A percentile compares a stretch with the other conserved stretches of the same genome.
Conservation (phyloP, 2,329 filamentous ascomycete species). For the Dothistroma pini region DNA sequence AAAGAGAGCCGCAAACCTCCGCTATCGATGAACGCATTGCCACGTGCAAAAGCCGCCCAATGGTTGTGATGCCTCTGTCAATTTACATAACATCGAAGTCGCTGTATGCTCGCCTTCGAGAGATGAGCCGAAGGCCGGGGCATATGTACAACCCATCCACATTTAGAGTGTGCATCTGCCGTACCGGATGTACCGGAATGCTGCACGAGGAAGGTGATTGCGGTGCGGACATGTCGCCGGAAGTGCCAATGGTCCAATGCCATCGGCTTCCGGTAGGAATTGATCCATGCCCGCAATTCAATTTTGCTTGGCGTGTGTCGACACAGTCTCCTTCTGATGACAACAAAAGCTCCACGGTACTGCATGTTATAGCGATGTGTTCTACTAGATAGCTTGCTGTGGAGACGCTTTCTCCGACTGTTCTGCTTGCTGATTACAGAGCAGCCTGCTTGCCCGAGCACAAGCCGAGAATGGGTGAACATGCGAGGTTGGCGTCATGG, state of each 20-base stretch:
- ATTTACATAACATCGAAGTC: background rate
- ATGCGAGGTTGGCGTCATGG: background rate
- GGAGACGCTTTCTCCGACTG: background rate
- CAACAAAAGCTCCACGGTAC: background rate
- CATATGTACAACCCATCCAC: background rate
- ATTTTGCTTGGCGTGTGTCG: background rate
- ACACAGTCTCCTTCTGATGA: background rate
- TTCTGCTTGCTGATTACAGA: background rate
- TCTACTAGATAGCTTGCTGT: background rate
- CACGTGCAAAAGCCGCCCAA: background rate
- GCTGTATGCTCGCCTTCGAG: background rate
- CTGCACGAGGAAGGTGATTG: background rate
- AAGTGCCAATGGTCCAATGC: background rate
- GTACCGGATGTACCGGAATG: background rate
- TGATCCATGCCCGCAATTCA: background rate
- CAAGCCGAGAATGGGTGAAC: background rate
- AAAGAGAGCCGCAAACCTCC: background rate
- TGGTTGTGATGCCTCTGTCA: background rate
- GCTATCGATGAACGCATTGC: background rate
- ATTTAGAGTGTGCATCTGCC: background rate
- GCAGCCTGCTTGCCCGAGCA: background rate
- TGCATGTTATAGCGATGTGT: too few relatives aligned
- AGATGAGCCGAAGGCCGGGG: background rate
- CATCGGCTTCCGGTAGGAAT: background rate
- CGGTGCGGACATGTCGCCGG: background rate